Conservation (phyloP, 768 basidiomycete species). For the Crassisporium funariophilum region DNA sequence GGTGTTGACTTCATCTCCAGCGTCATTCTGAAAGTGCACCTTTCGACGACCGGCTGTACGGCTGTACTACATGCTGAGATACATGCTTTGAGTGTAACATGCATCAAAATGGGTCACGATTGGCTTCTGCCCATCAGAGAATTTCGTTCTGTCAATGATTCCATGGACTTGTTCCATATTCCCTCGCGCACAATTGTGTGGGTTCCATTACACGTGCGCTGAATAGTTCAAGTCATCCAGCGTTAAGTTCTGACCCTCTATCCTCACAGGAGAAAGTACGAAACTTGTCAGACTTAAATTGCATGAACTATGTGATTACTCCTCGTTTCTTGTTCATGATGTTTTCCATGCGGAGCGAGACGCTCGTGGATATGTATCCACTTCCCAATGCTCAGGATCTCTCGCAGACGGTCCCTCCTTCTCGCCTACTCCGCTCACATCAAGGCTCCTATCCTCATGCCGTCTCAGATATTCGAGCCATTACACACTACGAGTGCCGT, state of each 20-base stretch:
- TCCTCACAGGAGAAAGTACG: slow-evolving; percentile 15
- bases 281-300: slow-evolving; percentile 17
- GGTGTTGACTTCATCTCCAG: slow-evolving; percentile 7
- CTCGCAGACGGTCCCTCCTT: background rate
- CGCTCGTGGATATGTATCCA: slow-evolving; percentile 21
- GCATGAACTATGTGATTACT: slow-evolving; percentile 22
- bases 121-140: slow-evolving; percentile 26
- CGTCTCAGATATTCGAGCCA: slow-evolving; percentile 18
- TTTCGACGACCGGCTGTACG: slow-evolving; percentile 10
- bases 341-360: slow-evolving; percentile 20
- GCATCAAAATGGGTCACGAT: slow-evolving; percentile 21
- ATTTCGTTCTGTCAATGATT: slow-evolving; percentile 18
- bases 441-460: slow-evolving; percentile 22
- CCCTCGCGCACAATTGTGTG: slow-evolving; percentile 18
- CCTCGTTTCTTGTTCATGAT: slow-evolving; percentile 18
- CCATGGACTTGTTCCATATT: slow-evolving; percentile 25
- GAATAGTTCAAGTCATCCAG: too few species aligned
- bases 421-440: slow-evolving; percentile 17
- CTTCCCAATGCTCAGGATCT: slow-evolving; percentile 13
- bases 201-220: slow-evolving; percentile 24
- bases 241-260: background rate
- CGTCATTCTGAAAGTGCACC: slow-evolving; percentile 17
- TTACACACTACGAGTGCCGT: slow-evolving; percentile 1
- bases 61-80: slow-evolving; percentile 19
- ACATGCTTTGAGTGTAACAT: slow-evolving; percentile 13